Evolutionary conservation across 768 basidiomycete genomes (phyloP).

Genomic region (Suillus subalutaceus): DNA sequence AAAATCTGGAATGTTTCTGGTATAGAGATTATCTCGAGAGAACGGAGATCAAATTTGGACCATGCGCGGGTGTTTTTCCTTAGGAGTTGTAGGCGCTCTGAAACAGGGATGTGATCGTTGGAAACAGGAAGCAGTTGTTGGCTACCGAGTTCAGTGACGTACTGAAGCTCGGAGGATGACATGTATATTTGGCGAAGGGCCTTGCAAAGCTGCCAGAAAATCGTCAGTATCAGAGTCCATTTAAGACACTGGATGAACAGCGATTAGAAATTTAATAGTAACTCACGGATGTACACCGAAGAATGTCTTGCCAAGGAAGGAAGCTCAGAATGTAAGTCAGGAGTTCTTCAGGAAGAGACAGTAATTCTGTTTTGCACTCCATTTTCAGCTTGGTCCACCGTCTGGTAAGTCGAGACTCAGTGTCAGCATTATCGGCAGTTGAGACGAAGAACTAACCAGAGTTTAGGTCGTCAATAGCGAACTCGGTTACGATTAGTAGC

Average conservation of each 20-base stretch:
- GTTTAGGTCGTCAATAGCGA: background rate
- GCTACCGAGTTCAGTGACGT: conserved; percentile 5
- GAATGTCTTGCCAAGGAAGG: conserved; percentile 1
- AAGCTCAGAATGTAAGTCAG: background rate
- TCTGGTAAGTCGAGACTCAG: background rate
- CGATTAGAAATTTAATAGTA: background rate
- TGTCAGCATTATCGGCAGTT: background rate
- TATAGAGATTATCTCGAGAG: background rate
- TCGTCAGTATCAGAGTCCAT: background rate
- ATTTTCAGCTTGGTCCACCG: background rate
- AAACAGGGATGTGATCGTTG: background rate
- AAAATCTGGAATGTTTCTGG: background rate
- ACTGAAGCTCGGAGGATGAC: conserved; percentile 4
- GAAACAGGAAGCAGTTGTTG: background rate
- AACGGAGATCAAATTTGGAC: background rate
- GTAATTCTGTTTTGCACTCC: background rate
- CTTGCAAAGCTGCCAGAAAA: background rate
- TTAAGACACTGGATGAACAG: background rate
- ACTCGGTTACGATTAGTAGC: background rate
- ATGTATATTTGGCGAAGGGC: background rate
- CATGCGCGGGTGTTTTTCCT: background rate
- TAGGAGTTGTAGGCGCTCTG: background rate
- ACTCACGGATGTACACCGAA: conserved; percentile 4
- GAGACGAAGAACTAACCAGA: background rate
- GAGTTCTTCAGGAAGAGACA: background rate